These are phyloP conservation scores for Escovopsis sp. DNA, from an alignment of 2,329 filamentous ascomycete genomes.

Conservation along the genomic window DNA sequence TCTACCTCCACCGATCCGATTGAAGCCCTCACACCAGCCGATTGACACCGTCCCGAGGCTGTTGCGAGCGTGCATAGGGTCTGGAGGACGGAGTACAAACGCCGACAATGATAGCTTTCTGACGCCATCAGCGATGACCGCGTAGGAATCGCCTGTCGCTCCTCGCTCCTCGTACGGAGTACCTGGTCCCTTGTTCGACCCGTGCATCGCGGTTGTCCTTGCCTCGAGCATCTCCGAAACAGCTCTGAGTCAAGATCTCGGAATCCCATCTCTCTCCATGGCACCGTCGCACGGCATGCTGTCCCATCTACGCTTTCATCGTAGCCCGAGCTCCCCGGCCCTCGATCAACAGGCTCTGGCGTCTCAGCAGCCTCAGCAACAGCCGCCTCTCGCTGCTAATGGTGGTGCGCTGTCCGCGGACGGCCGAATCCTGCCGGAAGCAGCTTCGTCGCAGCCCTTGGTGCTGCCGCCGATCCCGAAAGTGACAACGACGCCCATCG, in stretches of 20 bases:
- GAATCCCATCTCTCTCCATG: neutral
- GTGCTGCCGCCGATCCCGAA: conserved; percentile 35
- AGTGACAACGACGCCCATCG: conserved; percentile 26
- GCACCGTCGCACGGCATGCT: conserved; percentile 23
- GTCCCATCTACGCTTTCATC: conserved; percentile 42
- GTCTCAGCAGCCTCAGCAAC: conserved; percentile 26
- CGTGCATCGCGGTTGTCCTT: neutral
- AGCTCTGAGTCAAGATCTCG: neutral
- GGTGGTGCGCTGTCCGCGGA: conserved; percentile 20
- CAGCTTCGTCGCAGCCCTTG: conserved; percentile 26
- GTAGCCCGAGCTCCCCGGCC: conserved; percentile 37
- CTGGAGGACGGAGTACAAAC: too few relatives aligned
- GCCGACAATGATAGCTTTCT: neutral
- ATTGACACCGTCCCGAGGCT: too few relatives aligned
- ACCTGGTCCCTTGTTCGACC: neutral
- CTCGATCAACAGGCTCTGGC: conserved; percentile 28
- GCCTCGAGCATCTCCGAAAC: conserved; percentile 1
- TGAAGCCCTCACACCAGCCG: too few relatives aligned
- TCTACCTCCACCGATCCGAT: too few relatives aligned
- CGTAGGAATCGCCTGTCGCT: conserved; percentile 1
- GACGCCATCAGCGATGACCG: conserved; percentile 4
- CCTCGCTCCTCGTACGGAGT: too few relatives aligned
- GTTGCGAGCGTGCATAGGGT: too few relatives aligned
- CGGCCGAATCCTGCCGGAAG: conserved; percentile 18
- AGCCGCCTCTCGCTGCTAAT: conserved; percentile 27